Percentiles rank a stretch among this genome's conserved stretches.
Conservation (phyloP, 2,329 filamentous ascomycete species). For the Aureobasidium sp. region DNA sequence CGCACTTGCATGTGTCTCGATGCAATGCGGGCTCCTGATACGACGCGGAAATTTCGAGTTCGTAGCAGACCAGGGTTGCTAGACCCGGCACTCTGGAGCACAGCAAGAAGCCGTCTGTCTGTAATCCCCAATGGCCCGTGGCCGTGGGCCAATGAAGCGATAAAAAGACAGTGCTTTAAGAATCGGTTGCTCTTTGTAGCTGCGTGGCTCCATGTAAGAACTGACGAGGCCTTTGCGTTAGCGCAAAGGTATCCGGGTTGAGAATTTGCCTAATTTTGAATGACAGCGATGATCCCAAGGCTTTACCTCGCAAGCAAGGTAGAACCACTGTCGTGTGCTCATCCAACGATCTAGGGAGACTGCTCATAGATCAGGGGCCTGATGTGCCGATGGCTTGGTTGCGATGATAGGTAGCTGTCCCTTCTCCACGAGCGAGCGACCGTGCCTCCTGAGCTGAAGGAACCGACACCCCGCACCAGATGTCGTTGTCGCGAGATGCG, state of each 20-base stretch:
- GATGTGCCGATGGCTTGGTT: neutral
- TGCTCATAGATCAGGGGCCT: neutral
- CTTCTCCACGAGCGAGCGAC: neutral
- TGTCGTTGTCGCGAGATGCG: neutral
- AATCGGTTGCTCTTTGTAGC: slow-evolving; percentile 1
- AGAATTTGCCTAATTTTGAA: neutral
- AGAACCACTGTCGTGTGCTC: slow-evolving; percentile 5
- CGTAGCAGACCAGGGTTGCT: neutral
- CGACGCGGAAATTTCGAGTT: slow-evolving; percentile 3
- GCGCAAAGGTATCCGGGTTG: neutral
- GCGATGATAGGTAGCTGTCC: neutral
- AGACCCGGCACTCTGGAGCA: neutral
- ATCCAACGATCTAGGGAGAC: too few species aligned
- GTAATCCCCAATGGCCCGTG: neutral
- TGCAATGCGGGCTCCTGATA: slow-evolving; percentile 8
- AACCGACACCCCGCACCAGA: neutral
- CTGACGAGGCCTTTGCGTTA: slow-evolving; percentile 3
- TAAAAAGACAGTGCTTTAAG: neutral
- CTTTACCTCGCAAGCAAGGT: neutral
- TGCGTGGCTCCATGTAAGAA: slow-evolving; percentile 5
- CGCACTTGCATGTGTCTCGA: slow-evolving; percentile 3
- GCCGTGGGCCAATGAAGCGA: neutral
- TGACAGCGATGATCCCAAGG: neutral
- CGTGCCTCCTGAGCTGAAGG: neutral
- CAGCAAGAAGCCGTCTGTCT: slow-evolving; percentile 9